phyloP scores from a whole-genome alignment of 192 early-diverging fungal species.

The Linnemannia elongata region DNA sequence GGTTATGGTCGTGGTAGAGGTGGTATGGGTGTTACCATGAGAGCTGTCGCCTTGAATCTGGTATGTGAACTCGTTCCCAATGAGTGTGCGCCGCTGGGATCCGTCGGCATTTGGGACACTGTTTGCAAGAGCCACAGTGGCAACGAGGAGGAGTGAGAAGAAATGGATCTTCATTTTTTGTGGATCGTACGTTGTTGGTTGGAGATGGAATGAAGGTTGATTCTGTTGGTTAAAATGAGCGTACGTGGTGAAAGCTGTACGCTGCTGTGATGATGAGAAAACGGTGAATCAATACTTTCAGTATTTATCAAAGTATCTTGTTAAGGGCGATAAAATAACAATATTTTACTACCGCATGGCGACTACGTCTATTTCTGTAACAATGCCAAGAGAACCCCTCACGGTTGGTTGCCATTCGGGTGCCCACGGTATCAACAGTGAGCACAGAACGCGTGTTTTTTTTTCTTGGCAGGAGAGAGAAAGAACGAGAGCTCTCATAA shows the following conservation, averaged over 20 bases:
- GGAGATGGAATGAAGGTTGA: background rate
- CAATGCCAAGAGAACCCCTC: background rate
- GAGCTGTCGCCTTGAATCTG: background rate
- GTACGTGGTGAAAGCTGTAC: no score
- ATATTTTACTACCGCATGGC: background rate
- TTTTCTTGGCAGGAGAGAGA: constrained; percentile 2
- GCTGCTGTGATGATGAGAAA: background rate
- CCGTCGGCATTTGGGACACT: background rate
- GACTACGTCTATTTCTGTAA: background rate
- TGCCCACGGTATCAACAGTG: background rate
- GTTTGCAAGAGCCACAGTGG: background rate
- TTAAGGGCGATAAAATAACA: background rate
- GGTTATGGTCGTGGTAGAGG: background rate
- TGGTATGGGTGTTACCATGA: constrained; percentile 5
- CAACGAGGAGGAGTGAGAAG: constrained; percentile 5
- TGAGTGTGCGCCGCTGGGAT: background rate
- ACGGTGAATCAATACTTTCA: background rate
- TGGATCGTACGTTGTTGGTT: background rate
- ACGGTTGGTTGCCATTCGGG: background rate
- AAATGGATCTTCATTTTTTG: background rate
- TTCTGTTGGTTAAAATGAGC: background rate
- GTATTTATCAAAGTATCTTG: background rate
- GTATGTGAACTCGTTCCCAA: background rate
- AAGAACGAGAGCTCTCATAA: background rate
- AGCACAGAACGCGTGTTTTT: background rate